Conservation (phyloP, 495 filamentous ascomycete species). For the Amniculicola lignicola region DNA sequence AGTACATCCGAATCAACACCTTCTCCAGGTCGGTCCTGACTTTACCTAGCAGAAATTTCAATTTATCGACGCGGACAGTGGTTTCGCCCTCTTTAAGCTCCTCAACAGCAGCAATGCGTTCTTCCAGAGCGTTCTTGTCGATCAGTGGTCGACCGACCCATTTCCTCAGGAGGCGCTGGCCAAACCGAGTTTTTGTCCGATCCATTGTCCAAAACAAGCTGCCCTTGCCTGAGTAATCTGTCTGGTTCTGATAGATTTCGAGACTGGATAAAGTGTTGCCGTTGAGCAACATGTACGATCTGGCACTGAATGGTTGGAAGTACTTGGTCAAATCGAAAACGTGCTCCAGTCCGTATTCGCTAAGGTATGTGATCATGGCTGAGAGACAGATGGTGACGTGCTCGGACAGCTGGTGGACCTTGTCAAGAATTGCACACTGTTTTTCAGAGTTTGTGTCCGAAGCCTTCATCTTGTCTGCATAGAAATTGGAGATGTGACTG, state of each 20-base stretch:
- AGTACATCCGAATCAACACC: constrained; percentile 92
- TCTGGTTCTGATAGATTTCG: constrained; percentile 94
- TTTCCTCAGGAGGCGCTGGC: constrained; percentile 80
- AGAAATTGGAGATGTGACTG: constrained; percentile 91
- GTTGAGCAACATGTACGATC: constrained; percentile 94
- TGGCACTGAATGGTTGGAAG: constrained; percentile 92
- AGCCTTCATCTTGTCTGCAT: constrained; percentile 76
- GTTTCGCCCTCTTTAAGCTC: constrained; percentile 72
- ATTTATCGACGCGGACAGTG: constrained; percentile 64
- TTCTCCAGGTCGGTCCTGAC: constrained; percentile 84
- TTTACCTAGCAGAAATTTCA: constrained; percentile 65
- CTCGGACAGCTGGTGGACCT: constrained; percentile 80
- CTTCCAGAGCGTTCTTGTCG: constrained; percentile 71
- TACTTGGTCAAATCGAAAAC: constrained; percentile 96
- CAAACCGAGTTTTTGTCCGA: constrained; percentile 86
- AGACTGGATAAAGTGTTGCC: constrained; percentile 92
- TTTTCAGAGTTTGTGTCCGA: constrained; percentile 46
- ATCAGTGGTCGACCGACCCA: constrained; percentile 94
- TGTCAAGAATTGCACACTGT: constrained; percentile 67
- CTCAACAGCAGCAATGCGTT: constrained; percentile 82
- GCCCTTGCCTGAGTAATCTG: constrained; percentile 79
- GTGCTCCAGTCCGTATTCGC: constrained; percentile 91
- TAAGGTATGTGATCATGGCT: constrained; percentile 92
- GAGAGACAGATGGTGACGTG: constrained; percentile 89
- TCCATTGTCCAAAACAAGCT: constrained; percentile 96